These are phyloP conservation scores for Penicillium sumatraense DNA, from an alignment of 2,329 filamentous ascomycete species.

Conservation along the genomic window DNA sequence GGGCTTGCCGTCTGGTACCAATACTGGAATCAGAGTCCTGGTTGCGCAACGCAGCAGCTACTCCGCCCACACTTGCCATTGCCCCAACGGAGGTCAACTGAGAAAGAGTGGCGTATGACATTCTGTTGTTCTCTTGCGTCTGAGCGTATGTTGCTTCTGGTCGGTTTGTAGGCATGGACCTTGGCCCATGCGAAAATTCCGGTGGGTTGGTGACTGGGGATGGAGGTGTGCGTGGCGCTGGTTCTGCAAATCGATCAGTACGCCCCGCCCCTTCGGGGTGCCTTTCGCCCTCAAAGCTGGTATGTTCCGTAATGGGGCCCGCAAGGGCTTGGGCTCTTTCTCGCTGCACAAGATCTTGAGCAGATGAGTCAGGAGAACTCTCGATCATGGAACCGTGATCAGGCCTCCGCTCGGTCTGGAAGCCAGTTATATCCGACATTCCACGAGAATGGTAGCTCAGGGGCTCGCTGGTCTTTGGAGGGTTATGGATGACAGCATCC, in stretches of 20 bases:
- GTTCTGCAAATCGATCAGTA: slow-evolving; percentile 38
- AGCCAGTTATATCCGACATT: slow-evolving; percentile 37
- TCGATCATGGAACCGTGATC: slow-evolving; percentile 24
- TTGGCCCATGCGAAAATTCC: slow-evolving; percentile 75
- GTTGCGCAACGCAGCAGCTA: slow-evolving; percentile 43
- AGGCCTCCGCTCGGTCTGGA: slow-evolving; percentile 22
- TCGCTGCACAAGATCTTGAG: slow-evolving; percentile 35
- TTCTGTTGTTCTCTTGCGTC: slow-evolving; percentile 78
- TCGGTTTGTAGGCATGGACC: slow-evolving; percentile 69
- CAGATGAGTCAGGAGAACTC: slow-evolving; percentile 43
- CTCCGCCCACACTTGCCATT: slow-evolving; percentile 43
- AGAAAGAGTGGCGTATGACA: slow-evolving; percentile 79
- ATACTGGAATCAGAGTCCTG: slow-evolving; percentile 21
- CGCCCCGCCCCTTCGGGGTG: slow-evolving; percentile 25
- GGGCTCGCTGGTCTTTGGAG: slow-evolving; percentile 26
- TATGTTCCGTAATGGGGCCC: slow-evolving; percentile 39
- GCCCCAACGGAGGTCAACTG: slow-evolving; percentile 76
- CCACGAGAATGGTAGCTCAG: slow-evolving; percentile 34
- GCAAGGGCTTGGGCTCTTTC: slow-evolving; percentile 27
- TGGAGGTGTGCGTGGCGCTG: slow-evolving; percentile 63
- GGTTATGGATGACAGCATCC: slow-evolving; percentile 39
- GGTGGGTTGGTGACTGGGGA: slow-evolving; percentile 80
- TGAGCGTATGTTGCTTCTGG: slow-evolving; percentile 78
- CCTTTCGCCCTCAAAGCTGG: slow-evolving; percentile 46
- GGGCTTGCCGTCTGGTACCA: slow-evolving; percentile 10